A percentile compares a stretch with the other conserved stretches of the same genome.
Conservation (phyloP, 306 rosid species). For the Dicorynia guianensis region DNA sequence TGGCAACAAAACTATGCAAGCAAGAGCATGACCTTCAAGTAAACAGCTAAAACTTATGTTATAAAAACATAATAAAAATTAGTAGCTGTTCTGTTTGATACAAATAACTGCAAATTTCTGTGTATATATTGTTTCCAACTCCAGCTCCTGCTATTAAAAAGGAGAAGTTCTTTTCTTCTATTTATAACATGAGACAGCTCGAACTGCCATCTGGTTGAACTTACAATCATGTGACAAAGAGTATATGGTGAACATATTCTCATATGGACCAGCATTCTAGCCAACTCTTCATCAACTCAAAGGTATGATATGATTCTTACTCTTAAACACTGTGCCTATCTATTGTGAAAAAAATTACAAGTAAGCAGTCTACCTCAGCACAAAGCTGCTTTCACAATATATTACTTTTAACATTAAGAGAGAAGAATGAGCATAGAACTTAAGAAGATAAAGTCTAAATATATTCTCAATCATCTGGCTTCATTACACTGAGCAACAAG, state of each 20-base stretch:
- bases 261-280: neutral
- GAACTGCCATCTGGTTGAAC: conserved; percentile 6
- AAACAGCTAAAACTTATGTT: neutral
- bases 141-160: conserved; percentile 1
- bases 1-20: conserved; percentile 26
- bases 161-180: neutral
- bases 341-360: neutral
- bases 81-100: neutral
- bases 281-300: conserved; percentile 20
- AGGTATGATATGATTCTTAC: neutral
- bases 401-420: neutral
- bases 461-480: conserved; percentile 12
- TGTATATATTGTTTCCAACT: conserved; percentile 13
- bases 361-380: conserved; percentile 9
- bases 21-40: conserved; percentile 15
- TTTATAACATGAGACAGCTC: neutral
- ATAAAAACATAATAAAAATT: conserved; percentile 24
- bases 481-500: conserved; percentile 7
- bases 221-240: neutral
- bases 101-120: neutral
- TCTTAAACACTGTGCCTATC: neutral
- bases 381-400: conserved; percentile 2
- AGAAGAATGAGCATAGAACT: conserved; percentile 8
- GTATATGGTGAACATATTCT: conserved; percentile 2
- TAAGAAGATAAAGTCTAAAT: conserved; percentile 22